Conservation (phyloP, 345 rosid species). For the Eucalyptus polybractea region DNA sequence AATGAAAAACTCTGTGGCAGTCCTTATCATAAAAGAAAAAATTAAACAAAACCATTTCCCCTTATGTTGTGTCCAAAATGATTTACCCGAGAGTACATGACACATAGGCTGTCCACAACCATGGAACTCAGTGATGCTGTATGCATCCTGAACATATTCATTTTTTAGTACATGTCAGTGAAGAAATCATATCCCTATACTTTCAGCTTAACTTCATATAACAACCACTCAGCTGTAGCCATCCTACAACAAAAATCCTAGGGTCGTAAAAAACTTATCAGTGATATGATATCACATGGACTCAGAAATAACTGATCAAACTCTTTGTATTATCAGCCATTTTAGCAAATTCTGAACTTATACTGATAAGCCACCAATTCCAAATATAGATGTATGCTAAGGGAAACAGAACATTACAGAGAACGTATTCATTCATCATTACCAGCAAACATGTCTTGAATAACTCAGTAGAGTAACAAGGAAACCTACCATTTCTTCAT, state of each 20-base stretch:
- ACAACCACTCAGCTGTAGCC: neutral
- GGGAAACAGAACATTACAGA: neutral
- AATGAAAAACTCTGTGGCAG: neutral
- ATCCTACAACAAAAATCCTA: neutral
- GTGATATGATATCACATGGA: neutral
- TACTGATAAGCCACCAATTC: neutral
- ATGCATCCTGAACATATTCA: neutral
- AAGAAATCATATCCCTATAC: neutral
- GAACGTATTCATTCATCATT: neutral
- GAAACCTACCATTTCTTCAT: conserved; percentile 45
- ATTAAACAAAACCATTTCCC: neutral
- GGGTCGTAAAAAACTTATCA: neutral
- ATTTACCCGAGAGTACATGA: neutral
- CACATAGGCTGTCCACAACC: neutral
- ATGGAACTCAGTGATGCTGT: neutral
- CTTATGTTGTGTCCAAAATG: neutral
- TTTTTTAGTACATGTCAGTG: neutral
- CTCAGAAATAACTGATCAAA: neutral
- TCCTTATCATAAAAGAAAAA: neutral
- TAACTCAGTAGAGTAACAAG: neutral
- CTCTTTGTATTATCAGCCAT: neutral
- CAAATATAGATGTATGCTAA: neutral
- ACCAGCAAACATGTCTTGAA: neutral
- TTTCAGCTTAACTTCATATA: neutral
- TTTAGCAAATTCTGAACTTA: neutral